Evolutionary conservation across 371 early-diverging fungal species (phyloP).

Genomic region (Mortierella sp.): DNA sequence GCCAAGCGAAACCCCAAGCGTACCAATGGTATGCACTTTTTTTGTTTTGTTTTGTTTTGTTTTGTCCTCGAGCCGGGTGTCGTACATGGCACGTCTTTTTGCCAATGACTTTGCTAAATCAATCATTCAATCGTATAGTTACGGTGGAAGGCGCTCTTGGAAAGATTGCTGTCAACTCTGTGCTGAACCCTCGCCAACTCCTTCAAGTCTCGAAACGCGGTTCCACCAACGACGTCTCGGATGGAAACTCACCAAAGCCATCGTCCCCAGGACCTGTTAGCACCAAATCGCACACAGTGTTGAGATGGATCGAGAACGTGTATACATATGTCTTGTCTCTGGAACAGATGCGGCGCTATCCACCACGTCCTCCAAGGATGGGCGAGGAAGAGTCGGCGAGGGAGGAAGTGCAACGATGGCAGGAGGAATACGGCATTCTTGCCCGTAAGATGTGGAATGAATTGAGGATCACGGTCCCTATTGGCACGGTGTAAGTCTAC

Average conservation of each 20-base stretch:
- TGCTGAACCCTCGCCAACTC: slow-evolving; percentile 88
- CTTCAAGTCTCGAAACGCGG: slow-evolving; percentile 72
- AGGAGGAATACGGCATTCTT: slow-evolving; percentile 63
- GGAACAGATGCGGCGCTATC: slow-evolving; percentile 84
- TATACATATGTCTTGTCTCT: slow-evolving; percentile 80
- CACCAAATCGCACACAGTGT: slow-evolving; percentile 60
- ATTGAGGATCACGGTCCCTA: slow-evolving; percentile 65
- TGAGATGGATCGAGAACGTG: slow-evolving; percentile 82
- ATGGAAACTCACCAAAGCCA: slow-evolving; percentile 43
- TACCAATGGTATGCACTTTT: slow-evolving; percentile 50
- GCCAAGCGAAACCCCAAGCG: slow-evolving; percentile 88
- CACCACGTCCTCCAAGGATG: slow-evolving; percentile 59
- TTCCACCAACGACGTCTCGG: slow-evolving; percentile 27
- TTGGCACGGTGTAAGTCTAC: slow-evolving; percentile 65
- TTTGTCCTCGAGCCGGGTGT: slow-evolving; percentile 45
- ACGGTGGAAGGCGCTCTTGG: slow-evolving; percentile 95
- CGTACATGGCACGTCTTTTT: too few species aligned
- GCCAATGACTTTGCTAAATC: too few species aligned
- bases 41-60: not conserved
- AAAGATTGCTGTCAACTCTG: slow-evolving; percentile 88
- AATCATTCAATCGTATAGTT: slow-evolving; percentile 58
- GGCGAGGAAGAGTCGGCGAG: slow-evolving; percentile 63
- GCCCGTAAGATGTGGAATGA: slow-evolving; percentile 72
- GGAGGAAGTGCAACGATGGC: slow-evolving; percentile 65
- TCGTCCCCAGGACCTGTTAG: slow-evolving; percentile 43